phyloP scores from a whole-genome alignment of 805 yeast genomes.

The Kregervanrija delftensis region DNA sequence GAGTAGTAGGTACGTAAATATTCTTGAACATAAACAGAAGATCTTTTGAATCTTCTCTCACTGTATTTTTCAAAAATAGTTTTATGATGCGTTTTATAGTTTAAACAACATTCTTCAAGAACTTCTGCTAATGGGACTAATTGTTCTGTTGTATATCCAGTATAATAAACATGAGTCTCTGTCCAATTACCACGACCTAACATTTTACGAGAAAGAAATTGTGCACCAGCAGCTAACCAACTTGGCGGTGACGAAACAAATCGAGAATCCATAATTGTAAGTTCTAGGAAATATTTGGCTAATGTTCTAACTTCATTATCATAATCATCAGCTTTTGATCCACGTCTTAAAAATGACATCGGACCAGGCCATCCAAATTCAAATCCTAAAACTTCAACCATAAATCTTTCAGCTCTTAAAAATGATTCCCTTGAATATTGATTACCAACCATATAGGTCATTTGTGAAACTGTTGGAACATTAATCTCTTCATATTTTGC shows the following conservation, averaged over 20 bases:
- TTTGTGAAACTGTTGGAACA: conserved; percentile 79
- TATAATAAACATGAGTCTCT: conserved; percentile 76
- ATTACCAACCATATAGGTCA: conserved; percentile 80
- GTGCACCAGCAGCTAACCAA: conserved; percentile 75
- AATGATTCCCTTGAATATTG: conserved; percentile 72
- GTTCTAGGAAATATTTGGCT: conserved; percentile 81
- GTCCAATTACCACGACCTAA: conserved; percentile 80
- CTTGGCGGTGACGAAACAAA: conserved; percentile 71
- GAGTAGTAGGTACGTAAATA: conserved; percentile 35
- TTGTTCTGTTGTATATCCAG: conserved; percentile 87
- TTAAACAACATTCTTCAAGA: conserved; percentile 61
- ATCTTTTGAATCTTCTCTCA: conserved; percentile 75
- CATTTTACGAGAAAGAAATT: conserved; percentile 71
- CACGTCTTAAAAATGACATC: conserved; percentile 80
- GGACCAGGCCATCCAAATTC: conserved; percentile 84
- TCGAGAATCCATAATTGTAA: conserved; percentile 64
- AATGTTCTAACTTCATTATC: conserved; percentile 75
- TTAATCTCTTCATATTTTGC: conserved; percentile 93
- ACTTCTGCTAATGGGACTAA: conserved; percentile 70
- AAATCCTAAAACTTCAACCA: conserved; percentile 64
- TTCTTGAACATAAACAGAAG: conserved; percentile 72
- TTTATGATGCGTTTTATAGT: conserved; percentile 56
- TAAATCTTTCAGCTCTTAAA: conserved; percentile 72
- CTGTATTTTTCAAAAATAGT: conserved; percentile 87
- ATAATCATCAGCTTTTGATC: conserved; percentile 86